Percentiles rank a stretch among this genome's conserved stretches.
phyloP scores from a whole-genome alignment of 208 protist genomes.

The Trypanosoma congolense region DNA sequence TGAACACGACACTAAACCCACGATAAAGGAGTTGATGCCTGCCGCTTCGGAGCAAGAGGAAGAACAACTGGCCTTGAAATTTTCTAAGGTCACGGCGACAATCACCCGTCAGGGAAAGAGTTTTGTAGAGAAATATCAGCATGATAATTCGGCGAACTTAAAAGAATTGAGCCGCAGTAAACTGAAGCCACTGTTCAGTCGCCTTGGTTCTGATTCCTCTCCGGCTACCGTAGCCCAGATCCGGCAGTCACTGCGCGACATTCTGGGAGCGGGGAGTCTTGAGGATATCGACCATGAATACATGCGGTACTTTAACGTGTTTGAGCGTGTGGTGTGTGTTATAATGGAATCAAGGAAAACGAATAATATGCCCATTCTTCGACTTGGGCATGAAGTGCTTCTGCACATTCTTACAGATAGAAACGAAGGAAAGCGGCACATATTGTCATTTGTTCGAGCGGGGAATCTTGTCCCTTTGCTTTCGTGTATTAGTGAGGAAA shows the following conservation, averaged over 20 bases:
- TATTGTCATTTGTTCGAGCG: conserved; percentile 58
- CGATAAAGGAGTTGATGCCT: conserved; percentile 48
- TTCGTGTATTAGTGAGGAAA: conserved; percentile 58
- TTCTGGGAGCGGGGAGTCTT: conserved; percentile 31
- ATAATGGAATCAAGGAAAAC: conserved; percentile 55
- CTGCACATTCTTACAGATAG: conserved; percentile 42
- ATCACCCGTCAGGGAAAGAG: conserved; percentile 48
- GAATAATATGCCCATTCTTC: conserved; percentile 39
- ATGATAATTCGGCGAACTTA: conserved; percentile 35
- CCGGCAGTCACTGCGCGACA: conserved; percentile 60
- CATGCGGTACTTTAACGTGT: conserved; percentile 75
- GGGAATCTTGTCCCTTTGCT: conserved; percentile 43
- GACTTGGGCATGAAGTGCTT: conserved; percentile 35
- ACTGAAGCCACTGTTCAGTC: conserved; percentile 47
- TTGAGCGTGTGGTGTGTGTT: conserved; percentile 46
- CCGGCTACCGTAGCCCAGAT: conserved; percentile 34
- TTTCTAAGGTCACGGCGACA: conserved; percentile 36
- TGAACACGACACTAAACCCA: conserved; percentile 22
- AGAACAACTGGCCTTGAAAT: conserved; percentile 46
- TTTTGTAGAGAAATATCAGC: conserved; percentile 81
- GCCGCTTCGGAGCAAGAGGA: conserved; percentile 43
- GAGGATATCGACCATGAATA: conserved; percentile 70
- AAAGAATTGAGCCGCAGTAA: conserved; percentile 79
- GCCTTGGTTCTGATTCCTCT: conserved; percentile 30
- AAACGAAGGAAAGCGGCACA: conserved; percentile 49